Evolutionary conservation across 495 filamentous ascomycete genomes (phyloP), one percentile per base, ranked within the genome.

Genomic region (Parmelia sp.): DNA sequence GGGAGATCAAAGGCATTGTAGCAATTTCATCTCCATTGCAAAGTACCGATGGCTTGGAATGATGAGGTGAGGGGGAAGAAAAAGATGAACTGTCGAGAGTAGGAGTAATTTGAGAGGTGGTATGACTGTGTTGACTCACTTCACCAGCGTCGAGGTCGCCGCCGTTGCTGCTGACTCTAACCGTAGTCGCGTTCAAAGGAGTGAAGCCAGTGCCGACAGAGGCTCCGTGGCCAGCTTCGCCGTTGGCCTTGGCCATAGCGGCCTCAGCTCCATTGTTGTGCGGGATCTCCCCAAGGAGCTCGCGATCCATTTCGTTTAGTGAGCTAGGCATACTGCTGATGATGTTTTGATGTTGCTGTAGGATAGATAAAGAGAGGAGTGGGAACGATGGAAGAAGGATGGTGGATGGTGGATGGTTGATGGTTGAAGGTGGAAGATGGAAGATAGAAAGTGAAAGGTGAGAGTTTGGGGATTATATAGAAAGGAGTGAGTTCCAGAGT

Each of bases 141-240:
- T 61, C 29, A 6, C 37, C 44, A 53, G 23, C n/a, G 44, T 39
- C n/a, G 31, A 51, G 4, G 44, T 49, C 35, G 3, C 53, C 49
- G 17, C 60, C 60, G 3, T 51, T 53, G 44, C 33, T 45, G 37
- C 36, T 49, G n/a, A 37, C 31, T 33, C 53, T 61, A 45, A 53
- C 45, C 21, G 35, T 31, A 35, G 31, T 39, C 12, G 44, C 60
- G 37, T 35, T 61, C n/a, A 61, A 12, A 12, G 45, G n/a, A 10
- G 33, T 27, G n/a, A 49, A 40, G 0, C 10, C 45, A 14, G 15
- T 9, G n/a, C 19, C 60, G 1, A 27, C 31, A 25, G 31, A 49
- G 10, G 29, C 31, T n/a, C 53, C 33, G n/a, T 53, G 31, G 10
- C 33, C 40, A 23, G 40, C 40, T 8, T 23, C 31, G 58, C 21